Evolutionary conservation across 2,329 filamentous ascomycete genomes (phyloP), one percentile per base, ranked within the genome.

Genomic region (Cercospora sp.): DNA sequence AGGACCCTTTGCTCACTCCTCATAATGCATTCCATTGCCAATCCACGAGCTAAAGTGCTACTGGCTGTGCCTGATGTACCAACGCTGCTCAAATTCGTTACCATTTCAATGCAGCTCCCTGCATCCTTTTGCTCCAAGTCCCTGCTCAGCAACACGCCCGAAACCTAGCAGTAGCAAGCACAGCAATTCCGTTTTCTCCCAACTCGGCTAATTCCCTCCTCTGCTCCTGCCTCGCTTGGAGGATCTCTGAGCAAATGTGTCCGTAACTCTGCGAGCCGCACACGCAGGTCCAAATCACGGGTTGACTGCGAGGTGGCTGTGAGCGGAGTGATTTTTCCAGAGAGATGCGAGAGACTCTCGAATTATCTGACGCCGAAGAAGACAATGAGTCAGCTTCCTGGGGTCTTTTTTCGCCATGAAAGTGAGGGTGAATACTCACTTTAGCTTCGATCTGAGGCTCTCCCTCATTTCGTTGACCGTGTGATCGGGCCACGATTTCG

Each of bases 381-480:
- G 16, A 16, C n/a, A 36, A 13, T 8, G 33, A 36, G 36, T 59
- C 57, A 33, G 28, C 57, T 59, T 59, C 16, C 16, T 3, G 1
- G 36, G 16, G 36, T 42, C 36, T n/a, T 39, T 36, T 9, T 42
- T 42, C 36, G 36, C 36, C 36, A 16, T 42, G 16, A 42, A 42
- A 7, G 36, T 42, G n/a, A 42, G 36, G 36, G 36, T 42, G 7
- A 9, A n/a, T 16, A 72, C 77, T 78, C 69, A 79, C 78, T 74
- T 77, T 36, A 79, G 57, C 69, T 75, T 78, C 1, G 53, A 67
- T 63, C 70, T 69, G 26, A 79, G 60, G 8, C 64, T 60, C 9
- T 74, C 70, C 58, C 62, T 68, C 65, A 79, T 77, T 65, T 75
- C 69, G 23, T 71, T 62, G 6, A 72, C 63, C 72, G 74, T 64